phyloP scores from a whole-genome alignment of 23 red algal genomes.

The Gracilaria vermiculophylla region DNA sequence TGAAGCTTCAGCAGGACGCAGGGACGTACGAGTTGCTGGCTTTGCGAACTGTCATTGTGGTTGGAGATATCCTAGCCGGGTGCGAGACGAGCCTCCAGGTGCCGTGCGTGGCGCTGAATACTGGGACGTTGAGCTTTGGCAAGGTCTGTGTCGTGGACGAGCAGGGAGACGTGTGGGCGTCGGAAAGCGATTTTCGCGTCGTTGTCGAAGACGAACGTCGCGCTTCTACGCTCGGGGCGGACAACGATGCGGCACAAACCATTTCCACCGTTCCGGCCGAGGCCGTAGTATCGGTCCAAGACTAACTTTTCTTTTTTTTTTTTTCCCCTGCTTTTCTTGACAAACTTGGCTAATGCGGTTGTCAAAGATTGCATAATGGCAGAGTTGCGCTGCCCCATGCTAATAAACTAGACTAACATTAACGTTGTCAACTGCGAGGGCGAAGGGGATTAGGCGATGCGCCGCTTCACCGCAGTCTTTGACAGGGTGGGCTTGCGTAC shows the following conservation, averaged over 20 bases:
- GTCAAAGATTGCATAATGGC: no score
- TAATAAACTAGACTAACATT: no score
- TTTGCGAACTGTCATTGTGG: slow-evolving; percentile 39
- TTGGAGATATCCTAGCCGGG: slow-evolving; percentile 27
- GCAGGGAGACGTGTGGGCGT: neutral
- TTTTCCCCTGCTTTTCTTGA: no score
- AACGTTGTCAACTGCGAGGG: no score
- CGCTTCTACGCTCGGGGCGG: neutral
- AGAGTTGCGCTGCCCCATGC: no score
- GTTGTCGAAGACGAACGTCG: neutral
- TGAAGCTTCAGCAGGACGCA: slow-evolving; percentile 33
- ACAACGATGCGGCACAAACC: neutral
- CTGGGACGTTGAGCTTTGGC: slow-evolving; percentile 25
- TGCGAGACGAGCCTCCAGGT: slow-evolving; percentile 37
- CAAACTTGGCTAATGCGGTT: no score
- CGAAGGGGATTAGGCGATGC: no score
- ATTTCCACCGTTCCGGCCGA: neutral
- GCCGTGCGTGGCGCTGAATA: slow-evolving; percentile 40
- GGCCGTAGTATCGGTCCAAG: neutral
- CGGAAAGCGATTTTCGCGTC: neutral
- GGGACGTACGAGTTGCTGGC: slow-evolving; percentile 17
- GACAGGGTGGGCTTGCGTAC: no score
- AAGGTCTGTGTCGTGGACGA: slow-evolving; percentile 24
- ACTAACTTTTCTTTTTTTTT: neutral
- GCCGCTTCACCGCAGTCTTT: no score